Evolutionary conservation across 345 rosid species (phyloP), one percentile per base, ranked within the genome.

Genomic region (Viola odorata): DNA sequence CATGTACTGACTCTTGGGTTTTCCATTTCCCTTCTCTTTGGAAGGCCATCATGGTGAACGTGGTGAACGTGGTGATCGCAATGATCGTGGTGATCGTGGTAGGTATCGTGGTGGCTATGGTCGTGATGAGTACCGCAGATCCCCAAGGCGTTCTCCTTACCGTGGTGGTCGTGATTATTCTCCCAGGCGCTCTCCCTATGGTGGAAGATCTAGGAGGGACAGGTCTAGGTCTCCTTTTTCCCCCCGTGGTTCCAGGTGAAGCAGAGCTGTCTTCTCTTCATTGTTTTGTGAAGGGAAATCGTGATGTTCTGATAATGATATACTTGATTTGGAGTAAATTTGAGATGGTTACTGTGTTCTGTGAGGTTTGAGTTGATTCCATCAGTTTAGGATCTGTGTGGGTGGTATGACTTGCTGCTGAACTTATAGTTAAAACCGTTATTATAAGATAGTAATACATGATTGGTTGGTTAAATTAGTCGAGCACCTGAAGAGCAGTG

Each of bases 121-220:
- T 50, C 81, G 85, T 65, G 99, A 86, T 64, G 91, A 86, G 50
- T 76, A 76, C 59, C 83, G 73, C 16, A 77, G 95, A 69, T 84
- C 96, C 68, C 96, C 98, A 16, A 91, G 88, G 73, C 91, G 82
- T 58, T 83, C 96, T 11, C 95, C 91, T 10, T 83, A 77, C 49
- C 73, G 80, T 47, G 82, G 85, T 3, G 81, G 84, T 49, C 84
- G 80, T 49, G 94, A 84, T 47, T 80, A 84, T 73, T 89, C 95
- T 73, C 87, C 91, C 0, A 75, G 80, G 73, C 84, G 60, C 40
- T 83, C 96, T 37, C 91, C 91, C 9, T 85, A 73, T 50, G 77
- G 81, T 70, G 82, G 91, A 80, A 83, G 92, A 62, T 77, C 91
- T 37, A 89, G 87, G 78, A 82, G 95, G 86, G 96, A 85, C 9